Evolutionary conservation across 371 early-diverging fungal genomes (phyloP).

Genomic region (Dinochytrium kinnereticum): DNA sequence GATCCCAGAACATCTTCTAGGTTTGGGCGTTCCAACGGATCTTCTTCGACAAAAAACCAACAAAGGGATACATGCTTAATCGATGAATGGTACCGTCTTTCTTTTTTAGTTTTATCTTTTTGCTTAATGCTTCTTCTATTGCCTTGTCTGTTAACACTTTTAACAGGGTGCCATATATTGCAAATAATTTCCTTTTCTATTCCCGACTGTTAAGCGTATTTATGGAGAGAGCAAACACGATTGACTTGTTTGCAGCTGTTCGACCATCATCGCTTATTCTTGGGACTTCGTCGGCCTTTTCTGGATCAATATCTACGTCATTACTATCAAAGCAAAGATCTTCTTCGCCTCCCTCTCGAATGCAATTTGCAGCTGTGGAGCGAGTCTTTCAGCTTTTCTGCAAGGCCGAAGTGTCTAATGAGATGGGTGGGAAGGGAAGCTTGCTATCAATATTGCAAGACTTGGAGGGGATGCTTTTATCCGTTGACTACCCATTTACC

Average conservation of each 20-base stretch:
- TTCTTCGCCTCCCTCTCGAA: background rate
- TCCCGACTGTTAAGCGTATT: constrained; percentile 32
- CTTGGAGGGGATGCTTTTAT: background rate
- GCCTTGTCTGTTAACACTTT: too few species aligned
- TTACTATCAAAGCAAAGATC: background rate
- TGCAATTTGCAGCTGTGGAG: constrained; percentile 18
- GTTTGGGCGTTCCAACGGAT: too few species aligned
- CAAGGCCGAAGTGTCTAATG: background rate
- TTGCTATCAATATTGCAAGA: background rate
- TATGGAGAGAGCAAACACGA: constrained; percentile 31
- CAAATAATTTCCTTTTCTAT: constrained; percentile 43
- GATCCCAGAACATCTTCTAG: too few species aligned
- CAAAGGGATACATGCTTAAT: too few species aligned
- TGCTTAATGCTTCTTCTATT: too few species aligned
- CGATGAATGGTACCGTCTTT: too few species aligned
- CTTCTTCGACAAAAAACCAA: too few species aligned
- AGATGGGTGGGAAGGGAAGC: background rate
- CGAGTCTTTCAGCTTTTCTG: constrained; percentile 14
- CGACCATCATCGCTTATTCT: constrained; percentile 27
- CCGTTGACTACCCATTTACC: background rate
- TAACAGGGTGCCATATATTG: constrained; percentile 34
- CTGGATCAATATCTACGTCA: background rate
- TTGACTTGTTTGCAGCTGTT: constrained; percentile 38
- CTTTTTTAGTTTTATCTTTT: too few species aligned
- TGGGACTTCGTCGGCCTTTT: background rate